Percentiles rank a stretch among this genome's conserved stretches.
Evolutionary conservation across 805 yeast species (phyloP).

Genomic region (Lipomyces orientalis): DNA sequence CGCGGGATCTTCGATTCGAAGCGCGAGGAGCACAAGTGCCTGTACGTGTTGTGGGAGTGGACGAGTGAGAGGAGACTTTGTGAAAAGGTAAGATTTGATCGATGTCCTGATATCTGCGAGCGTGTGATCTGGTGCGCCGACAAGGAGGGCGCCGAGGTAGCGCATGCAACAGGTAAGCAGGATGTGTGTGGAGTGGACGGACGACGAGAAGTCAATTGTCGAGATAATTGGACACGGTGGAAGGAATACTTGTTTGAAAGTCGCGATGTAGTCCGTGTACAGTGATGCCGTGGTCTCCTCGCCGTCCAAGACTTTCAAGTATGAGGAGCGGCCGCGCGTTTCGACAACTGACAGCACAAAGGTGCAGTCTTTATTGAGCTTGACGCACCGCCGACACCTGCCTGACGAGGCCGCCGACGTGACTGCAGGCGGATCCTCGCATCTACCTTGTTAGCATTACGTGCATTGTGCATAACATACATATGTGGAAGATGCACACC

Average conservation of each 20-base stretch:
- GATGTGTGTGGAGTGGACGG: constrained; percentile 20
- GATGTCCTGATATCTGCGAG: constrained; percentile 13
- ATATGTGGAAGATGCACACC: constrained; percentile 6
- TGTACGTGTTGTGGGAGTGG: constrained; percentile 28
- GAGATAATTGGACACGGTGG: constrained; percentile 27
- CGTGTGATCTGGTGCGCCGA: constrained; percentile 8
- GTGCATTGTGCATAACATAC: not conserved
- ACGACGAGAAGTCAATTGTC: constrained; percentile 17
- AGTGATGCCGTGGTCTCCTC: not conserved
- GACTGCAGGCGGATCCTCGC: constrained; percentile 27
- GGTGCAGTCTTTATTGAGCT: constrained; percentile 27
- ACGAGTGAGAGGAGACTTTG: constrained; percentile 24
- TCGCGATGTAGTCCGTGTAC: constrained; percentile 15
- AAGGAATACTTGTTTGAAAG: constrained; percentile 15
- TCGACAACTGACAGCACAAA: constrained; percentile 26
- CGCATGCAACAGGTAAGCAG: constrained; percentile 28
- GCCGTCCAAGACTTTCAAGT: constrained; percentile 17
- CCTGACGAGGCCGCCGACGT: constrained; percentile 14
- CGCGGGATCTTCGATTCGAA: constrained; percentile 22
- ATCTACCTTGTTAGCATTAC: constrained; percentile 13
- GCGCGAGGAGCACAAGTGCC: constrained; percentile 23
- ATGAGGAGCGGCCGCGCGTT: constrained; percentile 26
- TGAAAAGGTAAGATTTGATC: constrained; percentile 22
- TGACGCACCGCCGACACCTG: constrained; percentile 25
- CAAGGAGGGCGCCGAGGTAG: constrained; percentile 21